Percentiles rank a stretch among this genome's conserved stretches.
These are phyloP conservation scores for Inonotus hispidus DNA, from an alignment of 1,284 basidiomycete species.

Conservation along the genomic window DNA sequence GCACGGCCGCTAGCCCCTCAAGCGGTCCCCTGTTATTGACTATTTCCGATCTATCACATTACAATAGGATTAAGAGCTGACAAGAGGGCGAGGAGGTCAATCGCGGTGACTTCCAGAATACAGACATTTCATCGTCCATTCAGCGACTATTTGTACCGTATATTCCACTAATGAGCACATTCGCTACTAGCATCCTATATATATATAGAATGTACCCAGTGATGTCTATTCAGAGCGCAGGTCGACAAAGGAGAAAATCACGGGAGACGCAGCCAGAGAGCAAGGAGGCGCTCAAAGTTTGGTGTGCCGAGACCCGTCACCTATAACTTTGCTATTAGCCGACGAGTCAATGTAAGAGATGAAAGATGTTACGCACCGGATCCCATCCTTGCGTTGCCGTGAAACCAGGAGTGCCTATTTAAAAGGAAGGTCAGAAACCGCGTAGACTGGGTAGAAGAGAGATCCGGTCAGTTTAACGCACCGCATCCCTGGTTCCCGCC, in stretches of 20 bases:
- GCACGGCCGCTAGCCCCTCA: too few species aligned
- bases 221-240: too few species aligned
- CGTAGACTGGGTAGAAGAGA: not conserved
- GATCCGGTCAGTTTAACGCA: constrained; percentile 21
- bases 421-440: not conserved
- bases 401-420: constrained; percentile 16
- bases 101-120: too few species aligned
- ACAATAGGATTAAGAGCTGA: too few species aligned
- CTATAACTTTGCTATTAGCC: not conserved
- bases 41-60: too few species aligned
- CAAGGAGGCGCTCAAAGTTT: constrained; percentile 18
- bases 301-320: constrained; percentile 19
- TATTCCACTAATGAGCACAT: too few species aligned
- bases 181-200: too few species aligned
- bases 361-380: constrained; percentile 14
- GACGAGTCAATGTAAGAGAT: not conserved
- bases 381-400: constrained; percentile 18
- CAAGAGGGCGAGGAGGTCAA: too few species aligned
- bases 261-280: constrained; percentile 16
- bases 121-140: too few species aligned
- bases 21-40: too few species aligned
- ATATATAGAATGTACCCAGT: too few species aligned
- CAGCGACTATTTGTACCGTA: too few species aligned
- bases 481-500: constrained; percentile 31
- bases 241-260: not conserved